These are phyloP conservation scores for Penicillium sp. DNA, from an alignment of 2,329 filamentous ascomycete genomes.

Conservation along the genomic window DNA sequence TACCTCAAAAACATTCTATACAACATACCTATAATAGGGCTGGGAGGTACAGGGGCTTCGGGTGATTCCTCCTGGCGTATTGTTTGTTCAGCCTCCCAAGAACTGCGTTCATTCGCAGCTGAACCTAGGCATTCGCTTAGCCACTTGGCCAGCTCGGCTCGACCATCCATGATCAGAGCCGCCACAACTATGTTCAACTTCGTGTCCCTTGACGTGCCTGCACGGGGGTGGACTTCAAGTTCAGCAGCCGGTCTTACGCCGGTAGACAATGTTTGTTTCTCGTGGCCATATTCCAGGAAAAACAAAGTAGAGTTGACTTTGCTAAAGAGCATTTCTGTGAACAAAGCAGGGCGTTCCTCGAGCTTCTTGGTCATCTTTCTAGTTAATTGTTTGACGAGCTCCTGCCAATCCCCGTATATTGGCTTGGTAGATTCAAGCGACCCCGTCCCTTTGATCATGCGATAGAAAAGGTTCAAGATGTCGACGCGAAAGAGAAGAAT, in stretches of 20 bases:
- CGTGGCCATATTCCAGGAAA: conserved; percentile 86
- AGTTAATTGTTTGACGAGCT: conserved; percentile 79
- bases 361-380: conserved; percentile 79
- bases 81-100: conserved; percentile 70
- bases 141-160: conserved; percentile 75
- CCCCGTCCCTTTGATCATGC: conserved; percentile 85
- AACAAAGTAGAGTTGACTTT: conserved; percentile 80
- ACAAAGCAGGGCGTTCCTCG: conserved; percentile 75
- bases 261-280: conserved; percentile 67
- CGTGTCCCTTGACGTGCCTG: conserved; percentile 59
- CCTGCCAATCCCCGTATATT: conserved; percentile 86
- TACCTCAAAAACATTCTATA: neutral
- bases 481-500: conserved; percentile 88
- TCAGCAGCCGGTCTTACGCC: conserved; percentile 70
- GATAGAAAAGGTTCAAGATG: conserved; percentile 81
- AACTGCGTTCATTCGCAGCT: conserved; percentile 68
- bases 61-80: conserved; percentile 49
- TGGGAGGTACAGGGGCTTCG: conserved; percentile 22
- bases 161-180: conserved; percentile 73
- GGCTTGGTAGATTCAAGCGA: conserved; percentile 63
- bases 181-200: conserved; percentile 78
- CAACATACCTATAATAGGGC: conserved; percentile 46
- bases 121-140: conserved; percentile 66
- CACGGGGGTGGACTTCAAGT: conserved; percentile 72
- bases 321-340: conserved; percentile 91